Evolutionary conservation across 73 alveolate species (phyloP), one percentile per base, ranked within the genome.

Genomic region (Paramecium bursaria): DNA sequence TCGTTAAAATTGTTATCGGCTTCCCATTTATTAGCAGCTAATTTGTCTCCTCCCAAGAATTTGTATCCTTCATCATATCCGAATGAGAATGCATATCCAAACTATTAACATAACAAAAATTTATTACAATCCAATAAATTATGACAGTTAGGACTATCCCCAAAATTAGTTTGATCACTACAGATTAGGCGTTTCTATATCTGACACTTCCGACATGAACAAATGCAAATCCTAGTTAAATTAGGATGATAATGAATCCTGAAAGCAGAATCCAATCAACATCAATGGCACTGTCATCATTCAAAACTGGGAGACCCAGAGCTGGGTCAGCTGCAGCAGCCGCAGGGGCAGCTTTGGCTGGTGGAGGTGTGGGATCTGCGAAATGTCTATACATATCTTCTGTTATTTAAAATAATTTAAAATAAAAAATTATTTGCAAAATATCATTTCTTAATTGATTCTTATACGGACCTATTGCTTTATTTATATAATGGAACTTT

Each of bases 171-270:
- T 67, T 67, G 49, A 67, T 67, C 11, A 67, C 82, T 21, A 67
- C 44, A 15, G 82, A 67, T 67, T 67, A 27, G 3, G 82, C 33
- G 44, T 67, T 67, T 57, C 44, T 67, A 19, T 67, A 67, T 67
- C 82, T 67, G 50, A 67, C 82, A 25, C 60, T 39, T 67, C 82
- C 82, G 19, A 44, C 55, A 39, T 67, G 60, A 67, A 67, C 44
- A 19, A 67, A 42, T 9, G 82, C 82, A 67, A 67, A 67, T 19
- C 82, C 82, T 11, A 67, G 60, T 67, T 67, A 27, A 10, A 57
- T 67, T 14, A 67, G 44, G 3, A 67, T 47, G 4, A 67, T 35
- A 1, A 67, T 42, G 23, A 67, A 67, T 23, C 82, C 82, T 35
- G 82, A 67, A 67, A 67, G 33, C 13, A 67, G 57, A n/a, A 67